These are phyloP conservation scores for Yamadazyma atmosphaerica DNA, from an alignment of 1,139 yeast genomes.

Conservation along the genomic window DNA sequence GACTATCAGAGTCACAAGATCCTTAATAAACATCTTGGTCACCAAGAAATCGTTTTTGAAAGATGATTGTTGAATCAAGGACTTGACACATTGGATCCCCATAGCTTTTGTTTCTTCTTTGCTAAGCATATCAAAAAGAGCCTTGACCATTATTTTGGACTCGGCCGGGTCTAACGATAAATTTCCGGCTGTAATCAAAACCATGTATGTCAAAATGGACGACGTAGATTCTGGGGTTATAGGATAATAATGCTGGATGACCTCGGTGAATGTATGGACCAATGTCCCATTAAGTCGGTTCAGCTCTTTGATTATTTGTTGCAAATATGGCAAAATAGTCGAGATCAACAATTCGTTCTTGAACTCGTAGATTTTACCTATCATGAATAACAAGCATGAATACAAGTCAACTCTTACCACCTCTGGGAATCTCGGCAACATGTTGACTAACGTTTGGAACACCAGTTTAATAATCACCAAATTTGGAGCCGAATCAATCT, in stretches of 20 bases:
- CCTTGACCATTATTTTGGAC: conserved; percentile 25
- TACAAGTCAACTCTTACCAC: conserved; percentile 69
- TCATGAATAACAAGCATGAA: conserved; percentile 65
- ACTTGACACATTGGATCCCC: conserved; percentile 58
- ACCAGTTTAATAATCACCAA: conserved; percentile 50
- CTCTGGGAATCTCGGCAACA: conserved; percentile 64
- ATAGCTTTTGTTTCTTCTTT: conserved; percentile 37
- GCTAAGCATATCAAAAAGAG: conserved; percentile 36
- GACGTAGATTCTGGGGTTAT: conserved; percentile 31
- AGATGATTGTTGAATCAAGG: conserved; percentile 47
- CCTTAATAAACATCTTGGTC: conserved; percentile 22
- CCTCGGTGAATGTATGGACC: conserved; percentile 36
- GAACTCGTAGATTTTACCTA: conserved; percentile 59
- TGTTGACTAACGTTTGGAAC: conserved; percentile 56
- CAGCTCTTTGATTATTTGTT: conserved; percentile 42
- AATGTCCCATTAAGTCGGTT: conserved; percentile 28
- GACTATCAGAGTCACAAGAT: conserved; percentile 9
- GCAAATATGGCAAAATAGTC: conserved; percentile 56
- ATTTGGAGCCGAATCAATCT: conserved; percentile 36
- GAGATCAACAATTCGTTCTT: conserved; percentile 49
- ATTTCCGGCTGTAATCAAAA: conserved; percentile 57
- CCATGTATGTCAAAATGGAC: conserved; percentile 57
- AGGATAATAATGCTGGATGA: conserved; percentile 29
- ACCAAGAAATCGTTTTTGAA: conserved; percentile 24
- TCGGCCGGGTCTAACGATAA: conserved; percentile 38